A percentile compares a stretch with the other conserved stretches of the same genome.
Conservation (phyloP, 2,329 filamentous ascomycete genomes). For the Apiospora kogelbergensis region DNA sequence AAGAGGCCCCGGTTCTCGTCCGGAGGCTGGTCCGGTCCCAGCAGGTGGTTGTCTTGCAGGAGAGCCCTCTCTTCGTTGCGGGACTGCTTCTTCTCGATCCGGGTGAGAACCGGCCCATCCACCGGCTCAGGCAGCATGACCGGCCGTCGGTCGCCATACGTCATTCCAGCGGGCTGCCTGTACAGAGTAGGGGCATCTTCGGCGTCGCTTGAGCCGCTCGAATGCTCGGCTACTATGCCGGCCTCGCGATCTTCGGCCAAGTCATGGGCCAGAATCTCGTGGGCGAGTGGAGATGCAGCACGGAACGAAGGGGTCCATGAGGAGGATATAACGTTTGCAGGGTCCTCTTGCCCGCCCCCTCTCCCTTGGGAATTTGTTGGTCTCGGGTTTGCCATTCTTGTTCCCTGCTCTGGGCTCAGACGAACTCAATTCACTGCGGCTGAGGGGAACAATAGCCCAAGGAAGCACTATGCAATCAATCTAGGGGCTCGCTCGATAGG, state of each 20-base stretch:
- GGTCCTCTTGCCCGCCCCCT: conserved; percentile 18
- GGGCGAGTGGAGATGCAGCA: conserved; percentile 64
- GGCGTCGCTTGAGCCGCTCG: conserved; percentile 27
- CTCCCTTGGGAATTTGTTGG: conserved; percentile 22
- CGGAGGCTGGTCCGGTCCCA: conserved; percentile 57
- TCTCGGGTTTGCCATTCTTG: conserved; percentile 23
- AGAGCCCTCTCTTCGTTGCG: conserved; percentile 59
- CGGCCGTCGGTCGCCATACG: conserved; percentile 69
- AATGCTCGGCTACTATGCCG: neutral
- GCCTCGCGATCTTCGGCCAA: conserved; percentile 47
- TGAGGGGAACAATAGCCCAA: neutral
- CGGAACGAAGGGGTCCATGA: conserved; percentile 51
- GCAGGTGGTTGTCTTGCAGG: conserved; percentile 63
- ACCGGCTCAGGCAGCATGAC: conserved; percentile 60
- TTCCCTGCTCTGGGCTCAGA: neutral
- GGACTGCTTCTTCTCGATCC: conserved; percentile 55
- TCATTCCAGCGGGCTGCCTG: conserved; percentile 74
- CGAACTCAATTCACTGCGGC: neutral
- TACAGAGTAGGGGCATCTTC: conserved; percentile 57
- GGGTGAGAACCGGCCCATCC: conserved; percentile 50
- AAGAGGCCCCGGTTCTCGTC: conserved; percentile 35
- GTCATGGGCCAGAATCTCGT: conserved; percentile 65
- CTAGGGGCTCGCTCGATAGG: neutral
- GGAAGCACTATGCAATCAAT: neutral
- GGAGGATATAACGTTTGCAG: conserved; percentile 20